Base-by-base conservation (phyloP, 1,284 basidiomycete species). In the Leccinum pallidistipes region DNA sequence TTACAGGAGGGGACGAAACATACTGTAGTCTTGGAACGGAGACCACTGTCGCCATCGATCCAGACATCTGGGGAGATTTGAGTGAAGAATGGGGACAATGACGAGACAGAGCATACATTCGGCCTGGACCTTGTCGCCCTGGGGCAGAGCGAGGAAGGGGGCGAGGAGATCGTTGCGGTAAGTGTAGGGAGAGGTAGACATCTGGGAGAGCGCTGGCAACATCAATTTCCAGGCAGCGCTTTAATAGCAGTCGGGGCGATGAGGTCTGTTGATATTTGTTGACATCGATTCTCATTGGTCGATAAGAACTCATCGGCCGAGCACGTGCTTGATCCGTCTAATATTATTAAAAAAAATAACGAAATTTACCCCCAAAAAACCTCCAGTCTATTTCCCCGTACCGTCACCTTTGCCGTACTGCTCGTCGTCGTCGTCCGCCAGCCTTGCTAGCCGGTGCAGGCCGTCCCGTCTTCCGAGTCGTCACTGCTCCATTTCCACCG, bases 1-100 rank as follows among this genome's bases (percentile, higher is more conserved):
- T 6, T 47, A 36, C 43, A 18, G 57, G 9, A 60, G 56, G 58
- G 49, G 57, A 58, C 53, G 50, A 62, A 45, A 79, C 85, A 54
- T 61, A 91, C 91, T 57, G 91, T 97, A 66, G 95, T 97, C 84
- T 98, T 98, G 71, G 88, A 95, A 76, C 95, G 93, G 67, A 97
- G 86, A 68, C 93, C 95, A 67, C 86, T 84, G 76, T 96, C 91
- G 68, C 94, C 94, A 76, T 97, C 95, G 74, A 97, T 89, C 95
- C 95, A 97, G 79, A 97, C 91, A 79, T 97, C 93, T 95, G 62
- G 64, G 61, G 66, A 18, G 51, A 59, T 50, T 14, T 74, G 24
- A 71, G 54, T 14, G 8, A 27, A 3, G 32, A 8, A 58, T 68
- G 69, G 65, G 75, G 70, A 55, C 49, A 7, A 4, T 12, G 0